These are phyloP conservation scores for Murraya paniculata DNA, from an alignment of 345 rosid genomes.

Conservation along the genomic window DNA sequence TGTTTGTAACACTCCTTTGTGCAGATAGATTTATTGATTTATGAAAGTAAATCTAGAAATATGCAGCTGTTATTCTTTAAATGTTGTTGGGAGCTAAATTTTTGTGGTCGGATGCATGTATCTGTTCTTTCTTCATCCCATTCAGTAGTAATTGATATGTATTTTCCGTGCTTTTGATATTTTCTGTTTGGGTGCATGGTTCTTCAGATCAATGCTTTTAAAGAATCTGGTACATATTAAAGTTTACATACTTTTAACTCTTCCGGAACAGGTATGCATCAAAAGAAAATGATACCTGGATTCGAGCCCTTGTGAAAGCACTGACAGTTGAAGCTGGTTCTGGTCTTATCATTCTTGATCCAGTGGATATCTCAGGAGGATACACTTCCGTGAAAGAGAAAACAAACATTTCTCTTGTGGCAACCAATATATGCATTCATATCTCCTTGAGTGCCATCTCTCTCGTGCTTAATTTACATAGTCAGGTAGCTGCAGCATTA, in stretches of 20 bases:
- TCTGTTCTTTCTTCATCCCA: not conserved
- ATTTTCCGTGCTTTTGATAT: not conserved
- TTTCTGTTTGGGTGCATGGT: not conserved
- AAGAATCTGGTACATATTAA: not conserved
- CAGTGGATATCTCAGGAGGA: constrained; percentile 87
- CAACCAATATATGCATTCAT: constrained; percentile 82
- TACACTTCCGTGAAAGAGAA: constrained; percentile 90
- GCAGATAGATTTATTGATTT: not conserved
- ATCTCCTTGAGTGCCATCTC: constrained; percentile 86
- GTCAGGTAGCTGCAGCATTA: constrained; percentile 72
- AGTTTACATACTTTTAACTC: not conserved
- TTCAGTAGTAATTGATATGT: not conserved
- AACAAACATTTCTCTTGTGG: constrained; percentile 77
- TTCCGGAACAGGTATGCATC: constrained; percentile 71
- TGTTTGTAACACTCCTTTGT: not conserved
- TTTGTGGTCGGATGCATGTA: not conserved
- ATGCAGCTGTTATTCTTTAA: not conserved
- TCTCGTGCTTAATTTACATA: constrained; percentile 80
- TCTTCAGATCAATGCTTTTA: not conserved
- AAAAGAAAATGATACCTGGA: constrained; percentile 94
- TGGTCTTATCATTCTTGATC: constrained; percentile 88
- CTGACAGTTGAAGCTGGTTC: constrained; percentile 92
- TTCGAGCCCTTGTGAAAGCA: constrained; percentile 80
- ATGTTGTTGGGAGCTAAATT: not conserved
- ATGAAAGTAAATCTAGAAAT: not conserved